Evolutionary conservation across 2,329 filamentous ascomycete species (phyloP).

Genomic region (Diaporthe ilicicola): DNA sequence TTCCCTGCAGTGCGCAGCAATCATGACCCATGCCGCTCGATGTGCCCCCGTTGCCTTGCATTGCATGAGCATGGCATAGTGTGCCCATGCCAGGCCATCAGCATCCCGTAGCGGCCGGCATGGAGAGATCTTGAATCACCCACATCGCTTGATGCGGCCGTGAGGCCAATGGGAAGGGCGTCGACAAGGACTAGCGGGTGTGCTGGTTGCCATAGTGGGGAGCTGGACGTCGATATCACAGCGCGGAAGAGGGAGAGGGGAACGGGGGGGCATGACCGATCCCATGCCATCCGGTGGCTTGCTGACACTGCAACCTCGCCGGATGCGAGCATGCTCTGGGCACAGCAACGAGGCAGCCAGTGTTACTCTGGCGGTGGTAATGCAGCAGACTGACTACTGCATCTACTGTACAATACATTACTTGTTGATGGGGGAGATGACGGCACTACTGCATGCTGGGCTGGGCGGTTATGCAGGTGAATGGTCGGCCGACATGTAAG

Average conservation of each 20-base stretch:
- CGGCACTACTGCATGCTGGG: conserved; percentile 48
- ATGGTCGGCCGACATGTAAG: conserved; percentile 35
- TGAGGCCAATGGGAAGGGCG: conserved; percentile 39
- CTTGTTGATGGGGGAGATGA: conserved; percentile 19
- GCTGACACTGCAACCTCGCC: conserved; percentile 23
- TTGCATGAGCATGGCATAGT: conserved; percentile 28
- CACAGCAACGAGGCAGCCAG: conserved; percentile 36
- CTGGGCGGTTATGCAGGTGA: conserved; percentile 51
- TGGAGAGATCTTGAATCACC: conserved; percentile 26
- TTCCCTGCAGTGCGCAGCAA: conserved; percentile 24
- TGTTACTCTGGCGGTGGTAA: conserved; percentile 37
- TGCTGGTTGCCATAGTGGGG: conserved; percentile 26
- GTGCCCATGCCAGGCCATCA: background rate
- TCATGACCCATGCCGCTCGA: conserved; percentile 28
- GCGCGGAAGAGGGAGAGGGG: background rate
- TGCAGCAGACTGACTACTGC: conserved; percentile 27
- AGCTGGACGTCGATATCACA: conserved; percentile 40
- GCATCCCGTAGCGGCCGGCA: conserved; percentile 25
- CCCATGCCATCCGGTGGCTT: conserved; percentile 6
- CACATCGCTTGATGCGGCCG: conserved; percentile 35
- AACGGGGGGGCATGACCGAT: conserved; percentile 16
- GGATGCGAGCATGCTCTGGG: conserved; percentile 3
- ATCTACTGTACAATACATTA: too few relatives aligned
- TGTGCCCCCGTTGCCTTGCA: conserved; percentile 26
- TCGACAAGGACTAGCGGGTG: conserved; percentile 14